Evolutionary conservation across 2,329 filamentous ascomycete genomes (phyloP).

Genomic region (Celoporthe dispersa): DNA sequence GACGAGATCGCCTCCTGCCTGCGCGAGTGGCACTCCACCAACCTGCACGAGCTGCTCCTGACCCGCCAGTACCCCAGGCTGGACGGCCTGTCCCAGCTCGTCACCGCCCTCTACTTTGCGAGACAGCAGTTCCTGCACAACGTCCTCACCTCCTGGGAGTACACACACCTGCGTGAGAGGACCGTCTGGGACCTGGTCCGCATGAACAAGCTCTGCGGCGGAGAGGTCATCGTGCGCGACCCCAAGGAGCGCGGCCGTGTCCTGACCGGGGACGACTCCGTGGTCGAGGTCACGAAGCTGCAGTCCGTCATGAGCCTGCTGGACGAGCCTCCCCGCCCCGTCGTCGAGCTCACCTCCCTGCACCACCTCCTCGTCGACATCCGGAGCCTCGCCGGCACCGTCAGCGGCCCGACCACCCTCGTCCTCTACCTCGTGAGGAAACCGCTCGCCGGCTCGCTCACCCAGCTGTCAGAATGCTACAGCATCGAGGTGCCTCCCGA

Average conservation of each 20-base stretch:
- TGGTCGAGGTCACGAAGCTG: slow-evolving; percentile 85
- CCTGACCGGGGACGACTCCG: slow-evolving; percentile 89
- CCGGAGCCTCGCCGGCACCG: slow-evolving; percentile 77
- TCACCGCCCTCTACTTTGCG: slow-evolving; percentile 81
- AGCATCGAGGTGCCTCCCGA: slow-evolving; percentile 76
- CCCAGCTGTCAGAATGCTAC: slow-evolving; percentile 81
- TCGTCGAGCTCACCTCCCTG: slow-evolving; percentile 70
- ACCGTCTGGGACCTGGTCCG: slow-evolving; percentile 95
- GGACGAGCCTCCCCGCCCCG: slow-evolving; percentile 74
- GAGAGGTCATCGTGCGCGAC: slow-evolving; percentile 93
- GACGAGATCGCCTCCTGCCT: slow-evolving; percentile 97
- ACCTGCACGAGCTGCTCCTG: slow-evolving; percentile 88
- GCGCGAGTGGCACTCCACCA: slow-evolving; percentile 97
- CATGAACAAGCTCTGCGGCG: slow-evolving; percentile 92
- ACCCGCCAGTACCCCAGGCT: slow-evolving; percentile 79
- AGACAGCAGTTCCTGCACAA: slow-evolving; percentile 92
- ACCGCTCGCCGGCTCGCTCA: slow-evolving; percentile 63
- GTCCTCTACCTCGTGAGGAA: slow-evolving; percentile 80
- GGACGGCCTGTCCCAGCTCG: slow-evolving; percentile 79
- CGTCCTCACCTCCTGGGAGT: slow-evolving; percentile 86
- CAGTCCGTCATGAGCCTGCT: slow-evolving; percentile 97
- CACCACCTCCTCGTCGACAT: slow-evolving; percentile 86
- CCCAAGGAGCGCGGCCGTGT: slow-evolving; percentile 82
- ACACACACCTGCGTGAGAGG: slow-evolving; percentile 78
- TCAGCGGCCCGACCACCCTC: slow-evolving; percentile 75